Conservation (phyloP, 192 early-diverging fungal species). For the Spinellus fusiger region DNA sequence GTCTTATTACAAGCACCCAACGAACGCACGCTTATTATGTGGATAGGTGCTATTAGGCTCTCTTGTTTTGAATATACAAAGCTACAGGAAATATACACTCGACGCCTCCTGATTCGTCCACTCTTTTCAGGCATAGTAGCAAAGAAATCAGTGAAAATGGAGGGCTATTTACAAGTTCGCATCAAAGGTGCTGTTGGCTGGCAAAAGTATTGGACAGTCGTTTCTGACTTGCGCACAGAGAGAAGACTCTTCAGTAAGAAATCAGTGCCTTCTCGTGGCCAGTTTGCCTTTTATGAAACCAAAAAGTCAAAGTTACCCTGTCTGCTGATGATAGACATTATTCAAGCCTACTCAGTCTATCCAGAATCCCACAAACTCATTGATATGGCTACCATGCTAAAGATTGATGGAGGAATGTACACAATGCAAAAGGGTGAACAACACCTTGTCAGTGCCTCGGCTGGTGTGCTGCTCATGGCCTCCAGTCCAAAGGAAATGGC, state of each 20-base stretch:
- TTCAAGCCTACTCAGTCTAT: constrained; percentile 51
- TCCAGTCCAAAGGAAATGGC: constrained; percentile 30
- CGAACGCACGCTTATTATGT: constrained; percentile 41
- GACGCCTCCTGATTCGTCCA: constrained; percentile 40
- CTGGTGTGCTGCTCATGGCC: constrained; percentile 28
- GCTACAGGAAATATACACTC: constrained; percentile 72
- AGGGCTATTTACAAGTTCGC: constrained; percentile 50
- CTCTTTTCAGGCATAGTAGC: constrained; percentile 44
- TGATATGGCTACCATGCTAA: constrained; percentile 28
- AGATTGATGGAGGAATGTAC: constrained; percentile 37
- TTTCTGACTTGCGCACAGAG: constrained; percentile 46
- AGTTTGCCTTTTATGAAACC: constrained; percentile 45
- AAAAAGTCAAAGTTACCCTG: constrained; percentile 45
- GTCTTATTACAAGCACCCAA: constrained; percentile 55
- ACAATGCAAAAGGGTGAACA: constrained; percentile 11
- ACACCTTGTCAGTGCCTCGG: neutral
- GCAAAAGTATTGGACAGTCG: constrained; percentile 43
- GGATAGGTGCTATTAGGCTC: constrained; percentile 67
- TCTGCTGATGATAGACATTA: constrained; percentile 45
- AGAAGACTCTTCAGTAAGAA: constrained; percentile 41
- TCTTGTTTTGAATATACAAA: constrained; percentile 69
- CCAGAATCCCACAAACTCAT: constrained; percentile 39
- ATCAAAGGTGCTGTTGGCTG: constrained; percentile 45
- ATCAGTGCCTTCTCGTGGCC: constrained; percentile 37
- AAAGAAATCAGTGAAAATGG: constrained; percentile 37